Conservation (phyloP, 208 protist genomes). For the Phytomonas sp. region DNA sequence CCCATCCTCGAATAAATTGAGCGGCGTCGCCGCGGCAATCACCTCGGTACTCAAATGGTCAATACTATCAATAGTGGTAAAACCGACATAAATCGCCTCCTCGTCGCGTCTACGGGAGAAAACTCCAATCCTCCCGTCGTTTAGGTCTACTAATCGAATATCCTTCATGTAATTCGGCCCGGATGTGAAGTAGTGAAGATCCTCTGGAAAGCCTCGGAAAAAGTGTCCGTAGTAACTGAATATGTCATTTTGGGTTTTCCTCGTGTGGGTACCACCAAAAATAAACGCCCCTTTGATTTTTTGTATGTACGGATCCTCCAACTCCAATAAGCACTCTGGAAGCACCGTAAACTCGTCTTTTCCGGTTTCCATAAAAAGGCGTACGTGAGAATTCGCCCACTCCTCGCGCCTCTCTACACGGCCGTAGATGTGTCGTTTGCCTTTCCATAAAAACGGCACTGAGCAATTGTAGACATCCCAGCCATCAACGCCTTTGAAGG, state of each 20-base stretch:
- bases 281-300: conserved; percentile 37
- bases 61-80: conserved; percentile 29
- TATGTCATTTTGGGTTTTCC: conserved; percentile 30
- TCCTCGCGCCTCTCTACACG: conserved; percentile 42
- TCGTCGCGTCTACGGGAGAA: conserved; percentile 37
- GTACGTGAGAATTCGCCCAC: conserved; percentile 54
- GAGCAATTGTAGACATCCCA: conserved; percentile 68
- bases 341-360: conserved; percentile 55
- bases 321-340: conserved; percentile 19
- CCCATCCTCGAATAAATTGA: not conserved
- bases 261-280: conserved; percentile 40
- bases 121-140: conserved; percentile 40
- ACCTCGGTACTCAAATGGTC: conserved; percentile 19
- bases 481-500: conserved; percentile 60
- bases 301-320: conserved; percentile 42
- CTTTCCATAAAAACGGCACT: conserved; percentile 45
- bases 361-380: conserved; percentile 39
- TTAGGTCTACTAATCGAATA: conserved; percentile 37
- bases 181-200: conserved; percentile 35
- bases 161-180: conserved; percentile 59
- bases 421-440: conserved; percentile 41
- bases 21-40: conserved; percentile 13
- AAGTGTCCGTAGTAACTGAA: conserved; percentile 47
- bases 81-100: conserved; percentile 25
- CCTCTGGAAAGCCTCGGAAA: conserved; percentile 33